These are phyloP conservation scores for Suillus placidus DNA, from an alignment of 768 basidiomycete species.

Conservation along the genomic window DNA sequence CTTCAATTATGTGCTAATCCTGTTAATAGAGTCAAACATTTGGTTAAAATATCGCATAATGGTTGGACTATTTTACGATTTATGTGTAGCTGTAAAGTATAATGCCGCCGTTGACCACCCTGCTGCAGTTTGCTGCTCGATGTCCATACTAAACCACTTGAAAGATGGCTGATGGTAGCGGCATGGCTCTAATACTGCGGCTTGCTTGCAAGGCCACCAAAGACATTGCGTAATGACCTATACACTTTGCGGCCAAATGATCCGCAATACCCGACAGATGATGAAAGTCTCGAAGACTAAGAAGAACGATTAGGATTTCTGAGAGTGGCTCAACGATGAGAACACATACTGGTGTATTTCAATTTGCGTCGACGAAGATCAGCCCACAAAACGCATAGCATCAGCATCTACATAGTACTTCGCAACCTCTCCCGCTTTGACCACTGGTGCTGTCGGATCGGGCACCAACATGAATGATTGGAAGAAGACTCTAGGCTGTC, in stretches of 20 bases:
- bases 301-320: background rate
- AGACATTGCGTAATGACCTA: background rate
- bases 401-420: constrained; percentile 85
- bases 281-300: constrained; percentile 5
- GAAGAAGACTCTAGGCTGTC: constrained; percentile 82
- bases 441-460: constrained; percentile 64
- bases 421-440: constrained; percentile 70
- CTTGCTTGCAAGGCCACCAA: background rate
- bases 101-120: background rate
- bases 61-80: background rate
- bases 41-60: constrained; percentile 48
- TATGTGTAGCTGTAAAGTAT: constrained; percentile 12
- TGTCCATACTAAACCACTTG: background rate
- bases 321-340: background rate
- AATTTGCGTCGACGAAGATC: background rate
- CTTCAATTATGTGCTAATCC: background rate
- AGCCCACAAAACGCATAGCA: constrained; percentile 82
- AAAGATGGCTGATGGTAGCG: background rate
- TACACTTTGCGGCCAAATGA: background rate
- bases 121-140: background rate
- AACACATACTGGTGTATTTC: background rate
- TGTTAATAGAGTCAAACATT: constrained; percentile 81
- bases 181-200: background rate
- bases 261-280: background rate
- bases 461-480: constrained; percentile 87